Conservation (phyloP, 2,329 filamentous ascomycete genomes). For the Nemania abortiva region DNA sequence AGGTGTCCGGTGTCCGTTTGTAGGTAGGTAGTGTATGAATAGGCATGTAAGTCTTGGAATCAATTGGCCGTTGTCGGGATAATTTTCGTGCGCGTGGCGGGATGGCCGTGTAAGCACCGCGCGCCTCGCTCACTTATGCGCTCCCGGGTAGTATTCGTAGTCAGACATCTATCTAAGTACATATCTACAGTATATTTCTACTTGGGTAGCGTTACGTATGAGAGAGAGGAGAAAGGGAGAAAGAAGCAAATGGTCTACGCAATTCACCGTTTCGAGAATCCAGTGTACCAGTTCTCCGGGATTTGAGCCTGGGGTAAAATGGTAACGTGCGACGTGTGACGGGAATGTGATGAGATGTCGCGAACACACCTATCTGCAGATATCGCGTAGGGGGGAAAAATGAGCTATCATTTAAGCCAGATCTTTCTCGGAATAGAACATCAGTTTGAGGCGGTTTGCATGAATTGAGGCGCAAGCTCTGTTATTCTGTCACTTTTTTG, state of each 20-base stretch:
- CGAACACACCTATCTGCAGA: background rate
- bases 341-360: background rate
- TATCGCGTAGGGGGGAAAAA: background rate
- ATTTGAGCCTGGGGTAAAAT: background rate
- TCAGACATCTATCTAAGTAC: too few relatives aligned
- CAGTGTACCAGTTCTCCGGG: background rate
- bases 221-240: too few relatives aligned
- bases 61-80: background rate
- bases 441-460: slow-evolving; percentile 1
- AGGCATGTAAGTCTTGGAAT: background rate
- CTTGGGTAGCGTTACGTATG: too few relatives aligned
- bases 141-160: too few relatives aligned
- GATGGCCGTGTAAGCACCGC: slow-evolving; percentile 4
- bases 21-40: background rate
- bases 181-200: too few relatives aligned
- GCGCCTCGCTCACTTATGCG: background rate
- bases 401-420: background rate
- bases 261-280: too few relatives aligned
- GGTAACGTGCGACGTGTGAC: background rate
- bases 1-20: slow-evolving; percentile 5
- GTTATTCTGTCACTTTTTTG: background rate
- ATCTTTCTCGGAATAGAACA: background rate
- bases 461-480: background rate
- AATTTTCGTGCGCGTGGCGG: background rate
- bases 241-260: too few relatives aligned